Conservation (phyloP, 2,329 filamentous ascomycete genomes). For the Stemphylium vesicarium region DNA sequence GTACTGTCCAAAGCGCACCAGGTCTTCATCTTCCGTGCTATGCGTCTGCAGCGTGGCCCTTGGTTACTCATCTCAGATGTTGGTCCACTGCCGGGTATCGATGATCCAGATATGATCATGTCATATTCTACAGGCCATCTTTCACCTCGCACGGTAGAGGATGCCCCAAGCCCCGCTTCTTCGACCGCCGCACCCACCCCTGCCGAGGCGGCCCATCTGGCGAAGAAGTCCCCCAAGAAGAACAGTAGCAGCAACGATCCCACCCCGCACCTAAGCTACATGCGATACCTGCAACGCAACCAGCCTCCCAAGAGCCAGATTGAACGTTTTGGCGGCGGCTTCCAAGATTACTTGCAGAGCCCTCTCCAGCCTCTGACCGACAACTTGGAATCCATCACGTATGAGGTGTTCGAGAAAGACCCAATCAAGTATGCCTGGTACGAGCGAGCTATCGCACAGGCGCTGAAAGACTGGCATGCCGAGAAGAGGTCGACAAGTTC, state of each 20-base stretch:
- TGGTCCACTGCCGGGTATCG: conserved; percentile 60
- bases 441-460: conserved; percentile 80
- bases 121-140: conserved; percentile 45
- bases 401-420: conserved; percentile 98
- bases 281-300: conserved; percentile 81
- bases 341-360: conserved; percentile 94
- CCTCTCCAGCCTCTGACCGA: conserved; percentile 94
- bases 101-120: conserved; percentile 48
- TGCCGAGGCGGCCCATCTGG: conserved; percentile 64
- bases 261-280: conserved; percentile 76
- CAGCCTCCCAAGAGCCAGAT: conserved; percentile 71
- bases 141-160: conserved; percentile 53
- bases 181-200: conserved; percentile 64
- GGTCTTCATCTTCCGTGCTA: conserved; percentile 61
- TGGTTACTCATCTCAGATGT: conserved; percentile 68
- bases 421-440: conserved; percentile 98
- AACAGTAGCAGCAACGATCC: conserved; percentile 58
- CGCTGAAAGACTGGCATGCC: conserved; percentile 78
- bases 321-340: conserved; percentile 72
- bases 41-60: conserved; percentile 63
- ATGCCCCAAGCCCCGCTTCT: conserved; percentile 39
- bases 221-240: conserved; percentile 51
- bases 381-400: conserved; percentile 95
- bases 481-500: conserved; percentile 77
- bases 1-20: conserved; percentile 66